phyloP scores from a whole-genome alignment of 139 green algal species.

The Edaphochlamys debaryana region DNA sequence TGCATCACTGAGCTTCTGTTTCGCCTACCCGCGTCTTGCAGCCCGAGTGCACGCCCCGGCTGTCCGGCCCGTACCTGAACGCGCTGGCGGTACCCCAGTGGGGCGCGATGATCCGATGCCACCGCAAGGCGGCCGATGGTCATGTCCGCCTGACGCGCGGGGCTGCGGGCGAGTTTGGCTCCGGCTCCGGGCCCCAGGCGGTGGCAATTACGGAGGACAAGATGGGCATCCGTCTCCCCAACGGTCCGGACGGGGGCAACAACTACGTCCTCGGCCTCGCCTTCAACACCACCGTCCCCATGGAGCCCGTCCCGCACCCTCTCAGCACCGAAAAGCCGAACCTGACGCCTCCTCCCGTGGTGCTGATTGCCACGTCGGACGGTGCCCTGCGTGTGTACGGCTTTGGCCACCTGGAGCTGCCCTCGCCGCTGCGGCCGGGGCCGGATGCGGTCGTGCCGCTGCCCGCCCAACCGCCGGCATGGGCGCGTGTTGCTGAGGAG shows the following conservation, averaged over 20 bases:
- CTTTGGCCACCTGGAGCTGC: constrained; percentile 46
- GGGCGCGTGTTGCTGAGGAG: neutral
- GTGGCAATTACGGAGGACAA: constrained; percentile 62
- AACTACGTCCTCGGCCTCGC: constrained; percentile 73
- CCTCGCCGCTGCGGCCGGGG: neutral
- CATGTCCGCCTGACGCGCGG: constrained; percentile 60
- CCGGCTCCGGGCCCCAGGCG: neutral
- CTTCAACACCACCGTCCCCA: constrained; percentile 38
- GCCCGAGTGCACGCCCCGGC: neutral
- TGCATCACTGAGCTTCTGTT: no score
- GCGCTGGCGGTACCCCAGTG: constrained; percentile 38
- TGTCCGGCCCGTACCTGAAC: constrained; percentile 53
- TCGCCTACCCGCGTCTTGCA: no score
- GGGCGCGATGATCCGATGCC: constrained; percentile 48
- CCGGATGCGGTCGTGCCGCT: neutral
- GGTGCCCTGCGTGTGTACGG: constrained; percentile 64
- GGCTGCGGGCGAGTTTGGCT: neutral
- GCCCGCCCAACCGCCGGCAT: neutral
- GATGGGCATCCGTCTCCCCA: constrained; percentile 67
- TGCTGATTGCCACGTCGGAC: constrained; percentile 68
- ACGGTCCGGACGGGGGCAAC: constrained; percentile 52
- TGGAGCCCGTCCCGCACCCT: constrained; percentile 44
- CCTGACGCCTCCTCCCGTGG: constrained; percentile 59
- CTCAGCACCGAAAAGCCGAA: constrained; percentile 42
- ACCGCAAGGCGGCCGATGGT: constrained; percentile 66